Evolutionary conservation across 2,329 filamentous ascomycete species (phyloP).

Genomic region (Colletotrichum simmondsii): DNA sequence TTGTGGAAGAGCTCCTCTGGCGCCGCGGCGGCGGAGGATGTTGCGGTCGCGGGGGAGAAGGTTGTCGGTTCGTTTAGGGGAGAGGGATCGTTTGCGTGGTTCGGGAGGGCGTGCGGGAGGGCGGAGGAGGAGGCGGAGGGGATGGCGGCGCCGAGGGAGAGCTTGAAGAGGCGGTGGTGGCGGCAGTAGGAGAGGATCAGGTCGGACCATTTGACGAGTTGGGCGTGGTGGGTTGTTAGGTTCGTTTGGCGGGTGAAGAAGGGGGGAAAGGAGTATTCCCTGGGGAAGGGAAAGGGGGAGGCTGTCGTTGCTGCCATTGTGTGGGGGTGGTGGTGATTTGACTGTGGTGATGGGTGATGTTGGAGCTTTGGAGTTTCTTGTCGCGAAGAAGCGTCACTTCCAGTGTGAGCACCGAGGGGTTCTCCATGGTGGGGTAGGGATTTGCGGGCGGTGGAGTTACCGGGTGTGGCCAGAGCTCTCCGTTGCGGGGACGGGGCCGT

Average conservation of each 20-base stretch:
- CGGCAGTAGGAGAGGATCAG: conserved; percentile 88
- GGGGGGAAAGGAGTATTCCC: conserved; percentile 80
- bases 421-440: background rate
- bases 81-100: conserved; percentile 46
- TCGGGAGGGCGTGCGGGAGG: conserved; percentile 42
- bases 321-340: background rate
- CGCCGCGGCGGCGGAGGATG: conserved; percentile 54
- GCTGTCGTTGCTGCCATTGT: conserved; percentile 15
- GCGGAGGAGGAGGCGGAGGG: conserved; percentile 57
- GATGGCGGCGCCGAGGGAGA: conserved; percentile 71
- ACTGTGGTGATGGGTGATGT: background rate
- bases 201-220: conserved; percentile 86
- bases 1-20: conserved; percentile 67
- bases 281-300: conserved; percentile 65
- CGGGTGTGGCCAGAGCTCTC: background rate
- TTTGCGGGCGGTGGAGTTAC: background rate
- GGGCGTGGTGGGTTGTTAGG: conserved; percentile 76
- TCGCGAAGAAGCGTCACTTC: background rate
- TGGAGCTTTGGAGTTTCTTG: background rate
- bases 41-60: conserved; percentile 42
- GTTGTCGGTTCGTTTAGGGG: conserved; percentile 52
- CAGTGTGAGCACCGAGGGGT: background rate
- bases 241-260: conserved; percentile 88
- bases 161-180: conserved; percentile 79
- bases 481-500: too few species aligned